Conservation (phyloP, 768 basidiomycete species). For the Butyriboletus loyo region DNA sequence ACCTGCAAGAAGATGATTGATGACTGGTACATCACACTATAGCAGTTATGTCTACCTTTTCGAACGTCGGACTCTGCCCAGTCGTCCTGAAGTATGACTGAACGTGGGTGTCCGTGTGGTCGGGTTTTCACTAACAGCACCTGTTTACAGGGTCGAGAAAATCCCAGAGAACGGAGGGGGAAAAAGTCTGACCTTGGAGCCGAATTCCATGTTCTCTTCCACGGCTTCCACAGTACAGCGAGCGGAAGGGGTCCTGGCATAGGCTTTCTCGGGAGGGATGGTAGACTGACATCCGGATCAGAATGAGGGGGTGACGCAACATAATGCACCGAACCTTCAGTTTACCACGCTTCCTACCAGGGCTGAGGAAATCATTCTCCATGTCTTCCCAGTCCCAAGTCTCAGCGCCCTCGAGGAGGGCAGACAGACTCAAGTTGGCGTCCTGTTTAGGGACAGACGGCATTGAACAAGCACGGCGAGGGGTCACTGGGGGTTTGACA, state of each 20-base stretch:
- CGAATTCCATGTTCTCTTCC: conserved; percentile 29
- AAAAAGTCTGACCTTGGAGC: conserved; percentile 19
- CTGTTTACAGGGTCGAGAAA: conserved; percentile 29
- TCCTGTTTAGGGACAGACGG: conserved; percentile 5
- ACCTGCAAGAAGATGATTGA: conserved; percentile 38
- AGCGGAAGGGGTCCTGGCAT: conserved; percentile 40
- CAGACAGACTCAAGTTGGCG: conserved; percentile 42
- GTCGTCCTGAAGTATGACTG: conserved; percentile 69
- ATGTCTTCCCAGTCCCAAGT: conserved; percentile 68
- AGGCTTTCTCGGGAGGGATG: conserved; percentile 11
- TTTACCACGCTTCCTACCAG: conserved; percentile 35
- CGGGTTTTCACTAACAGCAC: conserved; percentile 49
- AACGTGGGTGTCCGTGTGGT: conserved; percentile 36
- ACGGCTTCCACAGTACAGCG: conserved; percentile 57
- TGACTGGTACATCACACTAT: neutral
- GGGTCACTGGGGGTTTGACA: conserved; percentile 10
- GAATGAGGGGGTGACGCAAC: neutral
- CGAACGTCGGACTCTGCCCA: conserved; percentile 69
- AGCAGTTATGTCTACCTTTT: conserved; percentile 42
- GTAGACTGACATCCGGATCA: conserved; percentile 14
- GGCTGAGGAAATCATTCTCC: conserved; percentile 46
- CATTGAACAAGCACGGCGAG: conserved; percentile 11
- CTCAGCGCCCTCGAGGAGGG: conserved; percentile 61
- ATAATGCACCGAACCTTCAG: conserved; percentile 16
- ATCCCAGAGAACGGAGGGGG: neutral